Base-by-base conservation (phyloP, 768 basidiomycete genomes). In the Lentinula sp. region DNA sequence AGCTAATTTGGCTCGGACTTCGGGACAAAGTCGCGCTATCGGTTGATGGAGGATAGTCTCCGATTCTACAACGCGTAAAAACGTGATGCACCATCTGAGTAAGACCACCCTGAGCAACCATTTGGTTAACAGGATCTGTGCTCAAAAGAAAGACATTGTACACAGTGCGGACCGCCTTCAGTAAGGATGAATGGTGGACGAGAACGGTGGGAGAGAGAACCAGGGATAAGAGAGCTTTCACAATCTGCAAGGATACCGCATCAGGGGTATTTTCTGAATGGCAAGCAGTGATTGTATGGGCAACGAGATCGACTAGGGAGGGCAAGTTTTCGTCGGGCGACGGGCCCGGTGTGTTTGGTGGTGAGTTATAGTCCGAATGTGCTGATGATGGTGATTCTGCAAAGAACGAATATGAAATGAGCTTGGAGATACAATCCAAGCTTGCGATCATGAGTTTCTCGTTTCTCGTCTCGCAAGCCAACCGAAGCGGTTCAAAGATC, bases 71-170 rank as follows among this genome's bases (percentile, higher is more conserved):
- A 21, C 97, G 84, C 13, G 89, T 82, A 71, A 99, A 98, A 60
- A 98, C 87, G 68, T 98, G 95, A 67, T 97, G 91, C 2, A 98
- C 95, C 88, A 99, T 98, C 72, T 99, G 97, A 0, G 94, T 95
- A 16, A 99, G 82, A 16, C 95, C 94, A 18, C 96, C 97, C 73
- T 99, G 97, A 16, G 97, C 97, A 40, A 99, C 96, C 78, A 92
- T 95, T 75, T 98, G 97, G 66, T 96, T 98, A 54, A 95, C 90
- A 4, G 89, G 83, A 68, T 96, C 93, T 21, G 83, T 80, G 67
- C 93, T 95, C 62, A 98, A 80, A 31, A 99, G 79, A 71, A 98
- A 99, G 62, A 99, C 88, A 71, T 99, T 98, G 77, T 98, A 99
- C 3, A 99, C 97, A 18, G 97, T 98, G 51, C 97, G 84, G 35